Evolutionary conservation across 305 asterid species (phyloP).

Genomic region (Striga hermonthica): DNA sequence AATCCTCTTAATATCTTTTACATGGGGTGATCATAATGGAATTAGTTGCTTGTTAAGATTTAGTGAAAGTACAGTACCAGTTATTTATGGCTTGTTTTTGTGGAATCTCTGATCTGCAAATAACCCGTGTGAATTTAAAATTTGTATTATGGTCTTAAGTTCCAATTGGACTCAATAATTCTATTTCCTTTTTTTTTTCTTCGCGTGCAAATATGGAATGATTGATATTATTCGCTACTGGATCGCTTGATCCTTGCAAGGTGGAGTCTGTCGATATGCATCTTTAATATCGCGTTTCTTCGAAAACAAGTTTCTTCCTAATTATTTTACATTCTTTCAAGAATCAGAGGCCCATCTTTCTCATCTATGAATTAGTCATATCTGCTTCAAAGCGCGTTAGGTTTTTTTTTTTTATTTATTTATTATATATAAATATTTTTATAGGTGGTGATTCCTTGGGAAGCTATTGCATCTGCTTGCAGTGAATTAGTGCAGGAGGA

Average conservation of each 20-base stretch:
- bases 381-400: constrained; percentile 26
- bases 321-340: not conserved
- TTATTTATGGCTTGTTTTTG: not conserved
- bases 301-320: constrained; percentile 14
- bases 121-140: not conserved
- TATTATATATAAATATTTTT: no score
- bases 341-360: constrained; percentile 2
- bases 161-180: not conserved
- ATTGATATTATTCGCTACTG: not conserved
- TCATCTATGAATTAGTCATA: constrained; percentile 24
- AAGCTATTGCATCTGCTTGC: constrained; percentile 79
- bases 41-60: constrained; percentile 4
- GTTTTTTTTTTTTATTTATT: no score
- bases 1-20: constrained; percentile 18
- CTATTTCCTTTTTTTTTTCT: no score
- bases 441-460: constrained; percentile 99
- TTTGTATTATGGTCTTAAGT: constrained; percentile 21
- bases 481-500: constrained; percentile 54
- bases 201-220: not conserved
- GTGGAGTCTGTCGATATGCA: no score
- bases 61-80: not conserved
- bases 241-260: no score
- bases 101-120: constrained; percentile 7
- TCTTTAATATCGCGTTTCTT: not conserved
- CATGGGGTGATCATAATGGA: constrained; percentile 28